Conservation (phyloP, 148 eudicot species). For the Gaultheria prostrata region DNA sequence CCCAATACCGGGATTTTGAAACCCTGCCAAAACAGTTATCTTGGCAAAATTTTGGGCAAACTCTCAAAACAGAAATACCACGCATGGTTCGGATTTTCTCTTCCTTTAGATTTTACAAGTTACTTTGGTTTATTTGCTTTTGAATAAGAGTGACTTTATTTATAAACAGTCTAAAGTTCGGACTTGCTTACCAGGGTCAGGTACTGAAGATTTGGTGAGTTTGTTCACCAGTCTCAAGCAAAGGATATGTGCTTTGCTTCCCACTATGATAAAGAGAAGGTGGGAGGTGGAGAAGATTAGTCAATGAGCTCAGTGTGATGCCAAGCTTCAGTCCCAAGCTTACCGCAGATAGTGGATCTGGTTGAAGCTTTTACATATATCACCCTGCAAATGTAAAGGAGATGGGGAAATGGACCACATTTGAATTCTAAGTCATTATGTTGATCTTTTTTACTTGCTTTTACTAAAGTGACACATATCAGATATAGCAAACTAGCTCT, state of each 20-base stretch:
- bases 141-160: background rate
- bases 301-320: constrained; percentile 7
- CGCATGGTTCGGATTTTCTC: background rate
- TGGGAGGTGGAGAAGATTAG: constrained; percentile 11
- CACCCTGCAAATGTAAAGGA: constrained; percentile 7
- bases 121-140: background rate
- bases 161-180: background rate
- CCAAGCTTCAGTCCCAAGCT: constrained; percentile 12
- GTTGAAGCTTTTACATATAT: background rate
- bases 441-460: background rate
- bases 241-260: constrained; percentile 14
- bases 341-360: constrained; percentile 2
- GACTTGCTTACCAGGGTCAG: background rate
- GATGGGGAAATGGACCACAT: constrained; percentile 3
- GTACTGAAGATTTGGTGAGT: background rate
- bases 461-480: background rate
- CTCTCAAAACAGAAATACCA: background rate
- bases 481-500: constrained; percentile 1
- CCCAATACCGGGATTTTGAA: too few species aligned
- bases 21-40: too few species aligned
- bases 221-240: constrained; percentile 6
- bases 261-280: constrained; percentile 8
- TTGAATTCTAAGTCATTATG: background rate
- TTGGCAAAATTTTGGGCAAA: background rate
- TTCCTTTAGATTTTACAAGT: background rate